phyloP scores from a whole-genome alignment of 441 rosid species.

The Oxalis stricta region DNA sequence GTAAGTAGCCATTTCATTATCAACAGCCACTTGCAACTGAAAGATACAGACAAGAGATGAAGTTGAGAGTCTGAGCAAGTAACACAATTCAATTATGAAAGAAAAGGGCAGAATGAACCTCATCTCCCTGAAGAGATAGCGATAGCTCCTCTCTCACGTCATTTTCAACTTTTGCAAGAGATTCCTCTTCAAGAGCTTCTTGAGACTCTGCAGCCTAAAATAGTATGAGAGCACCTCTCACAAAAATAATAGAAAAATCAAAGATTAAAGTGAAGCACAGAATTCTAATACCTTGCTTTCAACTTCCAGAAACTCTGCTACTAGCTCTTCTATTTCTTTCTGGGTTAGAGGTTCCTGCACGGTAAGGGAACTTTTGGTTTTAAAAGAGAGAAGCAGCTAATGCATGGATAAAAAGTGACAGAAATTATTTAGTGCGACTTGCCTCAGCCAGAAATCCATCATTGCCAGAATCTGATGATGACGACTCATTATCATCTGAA shows the following conservation, averaged over 20 bases:
- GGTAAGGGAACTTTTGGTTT: constrained; percentile 1
- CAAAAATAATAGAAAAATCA: constrained; percentile 3
- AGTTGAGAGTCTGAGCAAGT: constrained; percentile 11
- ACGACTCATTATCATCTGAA: constrained; percentile 51
- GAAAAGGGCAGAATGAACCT: constrained; percentile 33
- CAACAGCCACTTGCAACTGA: constrained; percentile 70
- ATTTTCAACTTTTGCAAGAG: constrained; percentile 63
- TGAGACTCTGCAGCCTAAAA: constrained; percentile 97
- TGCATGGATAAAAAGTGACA: not conserved
- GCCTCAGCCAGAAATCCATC: constrained; percentile 50
- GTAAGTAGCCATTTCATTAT: constrained; percentile 65
- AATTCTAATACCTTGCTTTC: constrained; percentile 79
- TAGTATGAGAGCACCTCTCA: constrained; percentile 22
- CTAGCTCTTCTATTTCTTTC: constrained; percentile 72
- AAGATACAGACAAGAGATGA: constrained; percentile 10
- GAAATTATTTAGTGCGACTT: constrained; percentile 12
- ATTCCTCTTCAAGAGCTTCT: constrained; percentile 92
- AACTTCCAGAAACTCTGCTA: constrained; percentile 66
- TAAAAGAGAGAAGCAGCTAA: not conserved
- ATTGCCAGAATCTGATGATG: constrained; percentile 36
- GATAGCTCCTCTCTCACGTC: constrained; percentile 91
- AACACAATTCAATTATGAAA: constrained; percentile 1
- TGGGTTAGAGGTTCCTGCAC: constrained; percentile 78
- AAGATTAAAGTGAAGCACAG: constrained; percentile 6
- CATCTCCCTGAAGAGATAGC: constrained; percentile 54